Evolutionary conservation across 306 rosid species (phyloP).

Genomic region (Acacia confusa): DNA sequence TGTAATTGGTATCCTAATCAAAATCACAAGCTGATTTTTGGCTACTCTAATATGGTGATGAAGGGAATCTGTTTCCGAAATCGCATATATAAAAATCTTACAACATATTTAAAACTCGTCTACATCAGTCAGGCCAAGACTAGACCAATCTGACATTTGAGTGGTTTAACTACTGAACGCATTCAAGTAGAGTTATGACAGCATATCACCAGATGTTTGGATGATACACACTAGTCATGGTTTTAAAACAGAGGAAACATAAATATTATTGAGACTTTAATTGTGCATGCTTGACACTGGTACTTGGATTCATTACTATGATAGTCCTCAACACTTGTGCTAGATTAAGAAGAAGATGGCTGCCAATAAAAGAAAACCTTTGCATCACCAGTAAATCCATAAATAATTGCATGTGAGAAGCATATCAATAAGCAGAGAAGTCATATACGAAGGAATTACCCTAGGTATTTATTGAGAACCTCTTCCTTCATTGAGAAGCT

Average conservation of each 20-base stretch:
- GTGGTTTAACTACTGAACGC: not conserved
- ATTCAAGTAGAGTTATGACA: not conserved
- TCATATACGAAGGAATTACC: slow-evolving; percentile 67
- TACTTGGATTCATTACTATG: not conserved
- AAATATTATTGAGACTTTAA: not conserved
- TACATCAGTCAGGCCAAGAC: slow-evolving; percentile 1
- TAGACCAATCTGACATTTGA: not conserved
- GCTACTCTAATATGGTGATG: not conserved
- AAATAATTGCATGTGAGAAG: slow-evolving; percentile 2
- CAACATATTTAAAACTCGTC: not conserved
- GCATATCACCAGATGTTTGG: not conserved
- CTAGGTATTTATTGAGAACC: slow-evolving; percentile 19
- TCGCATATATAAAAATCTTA: not conserved
- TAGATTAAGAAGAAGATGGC: not conserved
- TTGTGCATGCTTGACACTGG: not conserved
- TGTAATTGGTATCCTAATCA: not conserved
- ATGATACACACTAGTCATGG: not conserved
- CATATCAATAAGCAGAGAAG: slow-evolving; percentile 32
- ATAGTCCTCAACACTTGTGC: slow-evolving; percentile 3
- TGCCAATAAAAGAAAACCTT: not conserved
- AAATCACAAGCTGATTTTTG: not conserved
- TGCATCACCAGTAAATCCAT: slow-evolving; percentile 4
- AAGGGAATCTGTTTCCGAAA: not conserved
- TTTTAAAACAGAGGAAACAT: not conserved
- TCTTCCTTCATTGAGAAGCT: slow-evolving; percentile 56